These are phyloP conservation scores for Bruguiera hainesii DNA, from an alignment of 441 rosid species.

Conservation along the genomic window DNA sequence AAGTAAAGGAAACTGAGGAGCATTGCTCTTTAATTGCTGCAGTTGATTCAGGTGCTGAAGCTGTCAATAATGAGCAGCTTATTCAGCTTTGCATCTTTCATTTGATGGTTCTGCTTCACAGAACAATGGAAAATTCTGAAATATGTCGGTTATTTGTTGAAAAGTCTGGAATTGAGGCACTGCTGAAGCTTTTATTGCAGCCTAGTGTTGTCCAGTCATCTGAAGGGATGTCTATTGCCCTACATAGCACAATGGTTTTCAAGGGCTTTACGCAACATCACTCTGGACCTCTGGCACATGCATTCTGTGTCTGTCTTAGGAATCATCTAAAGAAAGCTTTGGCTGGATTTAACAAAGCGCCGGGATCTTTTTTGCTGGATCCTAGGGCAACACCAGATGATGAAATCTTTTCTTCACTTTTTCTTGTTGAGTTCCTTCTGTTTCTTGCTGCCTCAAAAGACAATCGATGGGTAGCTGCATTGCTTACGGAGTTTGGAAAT, in stretches of 20 bases:
- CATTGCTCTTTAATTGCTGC: constrained; percentile 44
- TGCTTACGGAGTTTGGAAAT: constrained; percentile 84
- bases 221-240: constrained; percentile 95
- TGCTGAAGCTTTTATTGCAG: constrained; percentile 80
- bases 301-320: constrained; percentile 82
- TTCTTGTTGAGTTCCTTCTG: constrained; percentile 89
- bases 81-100: constrained; percentile 87
- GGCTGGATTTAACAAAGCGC: constrained; percentile 45
- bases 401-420: constrained; percentile 76
- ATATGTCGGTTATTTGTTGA: constrained; percentile 95
- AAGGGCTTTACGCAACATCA: constrained; percentile 97
- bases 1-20: constrained; percentile 51
- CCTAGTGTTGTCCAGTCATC: constrained; percentile 91
- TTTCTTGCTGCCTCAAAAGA: constrained; percentile 98
- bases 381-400: constrained; percentile 51
- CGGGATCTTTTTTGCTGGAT: constrained; percentile 80
- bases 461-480: constrained; percentile 93
- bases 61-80: constrained; percentile 78
- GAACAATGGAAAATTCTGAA: constrained; percentile 96
- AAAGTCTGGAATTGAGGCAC: constrained; percentile 92
- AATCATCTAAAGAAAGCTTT: constrained; percentile 76
- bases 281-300: constrained; percentile 85
- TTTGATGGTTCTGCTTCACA: constrained; percentile 91
- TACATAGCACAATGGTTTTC: constrained; percentile 98
- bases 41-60: constrained; percentile 44